Evolutionary conservation across 352 stramenopile genomes (phyloP), one percentile per base, ranked within the genome.

Genomic region (Phytophthora tentaculata): DNA sequence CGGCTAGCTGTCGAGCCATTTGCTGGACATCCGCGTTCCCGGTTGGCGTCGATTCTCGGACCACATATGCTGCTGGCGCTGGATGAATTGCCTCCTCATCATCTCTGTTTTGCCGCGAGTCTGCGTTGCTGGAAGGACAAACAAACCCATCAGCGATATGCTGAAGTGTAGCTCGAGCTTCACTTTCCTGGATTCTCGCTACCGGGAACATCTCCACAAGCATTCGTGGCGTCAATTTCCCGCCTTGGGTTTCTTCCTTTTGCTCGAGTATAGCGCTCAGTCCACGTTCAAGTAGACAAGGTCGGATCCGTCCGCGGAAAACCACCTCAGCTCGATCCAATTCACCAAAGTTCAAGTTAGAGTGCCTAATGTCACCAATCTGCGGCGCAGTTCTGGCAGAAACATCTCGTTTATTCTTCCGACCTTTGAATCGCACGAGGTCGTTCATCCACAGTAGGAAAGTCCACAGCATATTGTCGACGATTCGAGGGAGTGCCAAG

Each of bases 121-220:
- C 41, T 45, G 19, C 12, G 12, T 43, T 44, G 22, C 7, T 56
- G 14, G 16, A 43, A 37, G 48, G 35, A 47, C 12, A 14, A 39
- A 19, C 49, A 41, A 77, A 43, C 0, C 64, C 56, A 35, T 56
- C 43, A 23, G 65, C 16, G 13, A 80, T 59, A 45, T 77, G 48
- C 52, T 75, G 43, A 19, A 80, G 68, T 19, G 69, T 73, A 17
- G 57, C 43, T 7, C n/a, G 32, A n/a, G 69, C 68, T 62, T 77
- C 72, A 28, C 8, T 17, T 49, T 75, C 68, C 16, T 73, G 61
- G 5, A 80, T 44, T 3, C 56, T 35, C 3, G 71, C 67, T 0
- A 23, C 41, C 23, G 54, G 53, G 49, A 76, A 79, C 57, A 73
- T 56, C 19, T 68, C 56, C 41, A 69, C 51, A 5, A 79, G 17